Evolutionary conservation across 176 grass and related monocot genomes (phyloP), one percentile per base, ranked within the genome.

Genomic region (Tillandsia fasciculata): DNA sequence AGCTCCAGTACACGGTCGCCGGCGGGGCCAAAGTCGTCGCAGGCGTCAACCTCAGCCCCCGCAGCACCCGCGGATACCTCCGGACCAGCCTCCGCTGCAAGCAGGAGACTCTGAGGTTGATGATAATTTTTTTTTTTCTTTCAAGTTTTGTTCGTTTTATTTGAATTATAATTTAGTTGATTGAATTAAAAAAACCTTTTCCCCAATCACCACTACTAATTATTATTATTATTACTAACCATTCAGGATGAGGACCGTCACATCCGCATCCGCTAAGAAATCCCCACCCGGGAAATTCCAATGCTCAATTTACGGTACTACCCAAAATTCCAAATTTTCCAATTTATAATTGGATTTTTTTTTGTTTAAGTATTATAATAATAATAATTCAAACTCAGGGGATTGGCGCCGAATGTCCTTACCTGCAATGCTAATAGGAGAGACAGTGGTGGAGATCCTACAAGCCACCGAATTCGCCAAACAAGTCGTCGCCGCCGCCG

Each of bases 1-100:
- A 97, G 79, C 89, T 97, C 70, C 89, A 97, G 84, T 97, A 83
- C 81, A 92, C 89, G 69, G 89, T 92, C 53, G 81, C 81, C 50
- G 94, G 89, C 52, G 94, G 89, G 54, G 54, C 79, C 20, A 97
- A 97, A 79, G 89, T 92, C 52, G 80, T 93, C 52, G 82, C 94
- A 10, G 94, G 89, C 13, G 77, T 90, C 28, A 92, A 53, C 73
- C 94, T 97, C 74, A 97, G 94, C 84, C 94, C 94, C 1, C 89
- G 87, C 18, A 97, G 94, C 84, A 97, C 89, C n/a, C 83, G 77
- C 52, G 86, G 88, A 11, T 92, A 97, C 70, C 85, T 90, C 67
- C 85, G 76, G 18, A 97, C 94, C 68, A 97, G 94, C 74, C 79
- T 97, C 76, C 69, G 86, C 9, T 97, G 94, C 82, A 97, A 92